Evolutionary conservation across 805 yeast species (phyloP), one percentile per base, ranked within the genome.

Genomic region (Wickerhamiella parazyma): DNA sequence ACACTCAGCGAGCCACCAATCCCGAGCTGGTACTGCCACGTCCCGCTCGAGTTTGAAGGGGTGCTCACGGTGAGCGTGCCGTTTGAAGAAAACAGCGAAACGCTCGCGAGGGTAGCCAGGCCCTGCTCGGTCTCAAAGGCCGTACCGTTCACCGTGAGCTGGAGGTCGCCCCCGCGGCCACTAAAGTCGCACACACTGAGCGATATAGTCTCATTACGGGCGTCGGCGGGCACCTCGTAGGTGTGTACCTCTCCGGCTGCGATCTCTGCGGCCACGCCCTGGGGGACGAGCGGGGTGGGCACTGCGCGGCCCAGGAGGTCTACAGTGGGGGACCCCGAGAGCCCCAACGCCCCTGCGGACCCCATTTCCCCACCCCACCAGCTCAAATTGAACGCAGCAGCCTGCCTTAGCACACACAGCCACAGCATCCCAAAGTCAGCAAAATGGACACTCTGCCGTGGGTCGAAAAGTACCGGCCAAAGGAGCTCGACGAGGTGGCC

Each of bases 391-490:
- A 28, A n/a, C 6, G 31, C 31, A 3, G 14, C 12, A 7, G 31
- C 31, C 12, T 3, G 5, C 12, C 26, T 7, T 9, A 24, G 12
- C 26, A 24, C 12, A 10, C 26, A 24, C 8, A 7, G 5, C 5
- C 5, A 24, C 8, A 7, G 12, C 3, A 24, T 10, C 26, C 12
- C 26, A 10, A 24, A 12, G 31, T 28, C 35, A 33, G 21, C 21
- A 33, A 5, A 31, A 16, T 38, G 42, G 42, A 39, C 36, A 19
- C 36, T 9, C 21, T 39, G 12, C 58, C 53, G 28, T 60, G 70
- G 98, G 93, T 91, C 37, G 99, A 91, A 60, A 91, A 91, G 60
- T 91, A 89, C 61, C 77, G 99, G 50, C 99, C 99, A 0, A 65
- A 68, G 26, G 69, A 78, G 1, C 66, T 91, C 41, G 85, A 82